Conservation (phyloP, 2,329 filamentous ascomycete species). For the Pseudocercospora eumusae region DNA sequence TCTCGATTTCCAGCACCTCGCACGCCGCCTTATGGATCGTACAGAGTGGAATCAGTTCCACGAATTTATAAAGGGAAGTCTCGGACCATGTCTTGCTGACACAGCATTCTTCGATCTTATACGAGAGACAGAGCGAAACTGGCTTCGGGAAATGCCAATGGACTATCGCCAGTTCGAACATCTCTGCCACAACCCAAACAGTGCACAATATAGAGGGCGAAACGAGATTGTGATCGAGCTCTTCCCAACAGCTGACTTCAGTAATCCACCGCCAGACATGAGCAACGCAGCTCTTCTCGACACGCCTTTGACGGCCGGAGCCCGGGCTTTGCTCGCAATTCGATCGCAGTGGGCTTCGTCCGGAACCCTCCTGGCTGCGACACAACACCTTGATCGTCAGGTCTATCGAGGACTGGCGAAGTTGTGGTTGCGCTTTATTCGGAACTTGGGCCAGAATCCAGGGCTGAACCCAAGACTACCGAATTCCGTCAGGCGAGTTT, state of each 20-base stretch:
- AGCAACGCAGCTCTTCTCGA: background rate
- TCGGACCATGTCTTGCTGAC: background rate
- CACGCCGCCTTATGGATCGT: background rate
- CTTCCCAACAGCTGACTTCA: background rate
- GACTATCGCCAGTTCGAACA: background rate
- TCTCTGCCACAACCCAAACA: background rate
- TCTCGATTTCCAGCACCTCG: background rate
- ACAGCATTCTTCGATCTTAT: background rate
- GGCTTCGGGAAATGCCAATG: background rate
- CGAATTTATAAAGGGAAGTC: background rate
- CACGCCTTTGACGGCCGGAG: background rate
- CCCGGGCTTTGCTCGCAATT: background rate
- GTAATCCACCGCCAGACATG: background rate
- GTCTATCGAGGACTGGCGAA: background rate
- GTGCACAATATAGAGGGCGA: background rate
- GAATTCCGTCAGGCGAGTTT: background rate
- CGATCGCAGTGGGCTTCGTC: background rate
- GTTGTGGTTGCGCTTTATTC: background rate
- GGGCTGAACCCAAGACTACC: background rate
- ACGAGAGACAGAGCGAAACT: background rate
- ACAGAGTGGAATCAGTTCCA: background rate
- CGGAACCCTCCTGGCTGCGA: rapidly evolving
- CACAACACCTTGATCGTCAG: background rate
- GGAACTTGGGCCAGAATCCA: background rate
- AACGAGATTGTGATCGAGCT: background rate